Conservation (phyloP, 768 basidiomycete species). For the Pseudohyphozyma bogoriensis region DNA sequence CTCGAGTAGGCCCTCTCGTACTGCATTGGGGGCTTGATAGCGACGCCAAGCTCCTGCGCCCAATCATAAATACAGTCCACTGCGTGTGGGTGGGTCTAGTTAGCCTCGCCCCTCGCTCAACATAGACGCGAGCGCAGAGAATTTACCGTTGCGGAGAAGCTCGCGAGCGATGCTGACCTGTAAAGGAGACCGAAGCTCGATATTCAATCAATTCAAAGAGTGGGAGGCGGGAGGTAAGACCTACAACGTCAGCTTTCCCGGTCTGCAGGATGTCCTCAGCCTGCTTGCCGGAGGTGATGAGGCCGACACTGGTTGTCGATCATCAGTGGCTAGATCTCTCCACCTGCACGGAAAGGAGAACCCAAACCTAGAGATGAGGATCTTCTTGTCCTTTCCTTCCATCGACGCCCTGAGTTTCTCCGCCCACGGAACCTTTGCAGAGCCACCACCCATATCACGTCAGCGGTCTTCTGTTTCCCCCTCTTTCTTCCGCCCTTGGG, state of each 20-base stretch:
- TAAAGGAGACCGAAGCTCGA: too few relatives aligned
- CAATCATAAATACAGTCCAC: constrained; percentile 45
- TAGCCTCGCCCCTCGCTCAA: too few relatives aligned
- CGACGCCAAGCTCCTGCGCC: constrained; percentile 54
- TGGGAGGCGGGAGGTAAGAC: too few relatives aligned
- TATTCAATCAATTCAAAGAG: too few relatives aligned
- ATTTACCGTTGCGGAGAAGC: constrained; percentile 54
- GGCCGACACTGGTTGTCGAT: constrained; percentile 46
- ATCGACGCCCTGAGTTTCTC: constrained; percentile 53
- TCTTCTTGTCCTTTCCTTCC: constrained; percentile 33
- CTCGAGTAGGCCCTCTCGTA: constrained; percentile 54
- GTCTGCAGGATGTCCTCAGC: constrained; percentile 55
- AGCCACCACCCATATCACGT: too few relatives aligned
- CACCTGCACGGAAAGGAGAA: constrained; percentile 38
- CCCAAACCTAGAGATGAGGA: constrained; percentile 14
- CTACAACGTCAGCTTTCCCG: constrained; percentile 57
- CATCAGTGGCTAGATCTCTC: too few relatives aligned
- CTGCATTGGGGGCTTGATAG: constrained; percentile 61
- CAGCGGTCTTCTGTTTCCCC: background rate
- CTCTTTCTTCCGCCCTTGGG: too few relatives aligned
- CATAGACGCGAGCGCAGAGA: too few relatives aligned
- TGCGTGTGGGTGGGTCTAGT: too few relatives aligned
- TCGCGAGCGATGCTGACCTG: constrained; percentile 49
- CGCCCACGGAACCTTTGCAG: constrained; percentile 54
- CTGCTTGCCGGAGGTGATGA: constrained; percentile 56